Evolutionary conservation across 169 alveolate species (phyloP).

Genomic region (Plasmodium coatneyi): DNA sequence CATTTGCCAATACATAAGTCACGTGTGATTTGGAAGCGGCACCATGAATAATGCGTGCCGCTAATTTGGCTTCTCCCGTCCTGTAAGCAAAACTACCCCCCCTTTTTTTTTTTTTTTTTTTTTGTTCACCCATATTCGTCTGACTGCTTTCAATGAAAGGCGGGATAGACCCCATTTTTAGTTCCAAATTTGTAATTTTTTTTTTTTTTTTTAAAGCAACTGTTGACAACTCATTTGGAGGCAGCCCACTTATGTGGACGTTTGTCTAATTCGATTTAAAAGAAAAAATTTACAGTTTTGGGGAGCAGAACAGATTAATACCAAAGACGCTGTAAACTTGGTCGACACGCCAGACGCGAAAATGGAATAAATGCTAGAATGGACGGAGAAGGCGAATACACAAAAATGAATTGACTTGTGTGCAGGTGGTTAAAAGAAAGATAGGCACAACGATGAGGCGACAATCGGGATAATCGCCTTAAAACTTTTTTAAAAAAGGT

Average conservation of each 20-base stretch:
- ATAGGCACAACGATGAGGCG: background rate
- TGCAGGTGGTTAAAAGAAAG: background rate
- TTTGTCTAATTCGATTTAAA: background rate
- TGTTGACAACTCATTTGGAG: background rate
- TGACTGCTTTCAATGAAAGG: background rate
- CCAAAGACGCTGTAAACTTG: background rate
- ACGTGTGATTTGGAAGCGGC: background rate
- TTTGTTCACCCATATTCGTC: background rate
- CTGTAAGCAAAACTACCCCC: background rate
- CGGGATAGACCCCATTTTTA: background rate
- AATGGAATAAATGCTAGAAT: background rate
- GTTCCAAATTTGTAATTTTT: background rate
- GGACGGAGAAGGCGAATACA: background rate
- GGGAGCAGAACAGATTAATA: background rate
- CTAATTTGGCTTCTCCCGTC: background rate
- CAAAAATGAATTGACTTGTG: background rate
- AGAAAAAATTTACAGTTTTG: background rate
- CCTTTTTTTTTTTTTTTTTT: background rate
- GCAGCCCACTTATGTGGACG: background rate
- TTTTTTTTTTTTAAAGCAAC: background rate
- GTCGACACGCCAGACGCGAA: background rate
- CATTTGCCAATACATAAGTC: slow-evolving; percentile 35
- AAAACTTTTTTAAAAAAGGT: background rate
- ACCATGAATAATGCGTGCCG: background rate
- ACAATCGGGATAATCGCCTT: background rate